phyloP scores from a whole-genome alignment of 208 protist species.

The Wallacemonas collosoma region DNA sequence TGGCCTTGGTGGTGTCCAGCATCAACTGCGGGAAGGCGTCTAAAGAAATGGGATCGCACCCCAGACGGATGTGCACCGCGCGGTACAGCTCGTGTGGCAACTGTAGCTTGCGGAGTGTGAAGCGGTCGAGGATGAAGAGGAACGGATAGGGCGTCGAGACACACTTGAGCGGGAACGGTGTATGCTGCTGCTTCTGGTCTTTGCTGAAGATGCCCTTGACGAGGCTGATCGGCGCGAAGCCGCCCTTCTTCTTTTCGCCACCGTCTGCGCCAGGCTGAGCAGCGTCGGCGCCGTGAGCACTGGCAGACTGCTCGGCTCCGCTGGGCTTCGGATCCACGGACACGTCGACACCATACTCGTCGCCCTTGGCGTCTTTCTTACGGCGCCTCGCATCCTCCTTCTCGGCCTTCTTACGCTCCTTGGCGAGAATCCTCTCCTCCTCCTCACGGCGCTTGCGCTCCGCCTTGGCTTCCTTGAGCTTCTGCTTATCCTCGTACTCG shows the following conservation, averaged over 20 bases:
- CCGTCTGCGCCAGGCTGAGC: background rate
- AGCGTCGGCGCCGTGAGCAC: background rate
- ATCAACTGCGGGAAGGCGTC: conserved; percentile 39
- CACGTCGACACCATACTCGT: conserved; percentile 13
- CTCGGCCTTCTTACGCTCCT: conserved; percentile 25
- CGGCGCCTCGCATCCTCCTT: conserved; percentile 26
- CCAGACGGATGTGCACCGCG: conserved; percentile 47
- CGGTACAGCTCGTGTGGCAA: conserved; percentile 48
- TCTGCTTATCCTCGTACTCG: conserved; percentile 43
- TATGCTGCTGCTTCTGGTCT: conserved; percentile 35
- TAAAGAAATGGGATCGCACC: conserved; percentile 24
- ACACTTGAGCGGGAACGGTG: conserved; percentile 44
- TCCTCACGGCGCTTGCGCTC: conserved; percentile 36
- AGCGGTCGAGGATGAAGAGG: conserved; percentile 42
- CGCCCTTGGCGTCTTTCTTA: conserved; percentile 19
- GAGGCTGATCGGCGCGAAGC: conserved; percentile 22
- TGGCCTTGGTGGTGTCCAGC: conserved; percentile 36
- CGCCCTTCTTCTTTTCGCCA: conserved; percentile 29
- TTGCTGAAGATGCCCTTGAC: conserved; percentile 40
- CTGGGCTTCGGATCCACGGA: conserved; percentile 22
- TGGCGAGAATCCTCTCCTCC: conserved; percentile 38
- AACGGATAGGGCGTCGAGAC: conserved; percentile 36
- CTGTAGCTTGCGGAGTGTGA: conserved; percentile 39
- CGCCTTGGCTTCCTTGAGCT: conserved; percentile 50
- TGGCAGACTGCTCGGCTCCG: background rate